Percentiles rank a stretch among this genome's conserved stretches.
Conservation (phyloP, 176 grass and related monocot species). For the Luzula sylvatica region DNA sequence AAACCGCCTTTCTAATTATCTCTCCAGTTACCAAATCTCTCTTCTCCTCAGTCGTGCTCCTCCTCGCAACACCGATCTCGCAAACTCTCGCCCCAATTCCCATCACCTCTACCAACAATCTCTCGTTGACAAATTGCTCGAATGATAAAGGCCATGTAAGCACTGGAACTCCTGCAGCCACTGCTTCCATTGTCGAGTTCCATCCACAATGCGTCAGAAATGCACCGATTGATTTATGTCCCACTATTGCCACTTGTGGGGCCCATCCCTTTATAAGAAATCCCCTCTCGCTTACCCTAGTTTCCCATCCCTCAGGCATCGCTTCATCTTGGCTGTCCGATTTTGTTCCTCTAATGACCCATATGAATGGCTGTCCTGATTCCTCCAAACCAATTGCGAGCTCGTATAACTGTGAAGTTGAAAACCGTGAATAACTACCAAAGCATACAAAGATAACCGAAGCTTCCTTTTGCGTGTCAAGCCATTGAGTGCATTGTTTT, state of each 20-base stretch:
- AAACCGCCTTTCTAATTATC: no score
- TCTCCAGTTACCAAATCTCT: no score
- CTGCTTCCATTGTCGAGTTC: no score
- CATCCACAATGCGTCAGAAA: no score
- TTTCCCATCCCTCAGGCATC: conserved; percentile 14
- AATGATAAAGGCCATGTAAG: conserved; percentile 9
- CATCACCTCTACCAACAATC: conserved; percentile 1
- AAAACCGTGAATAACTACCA: conserved; percentile 19
- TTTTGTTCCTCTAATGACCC: conserved; percentile 1
- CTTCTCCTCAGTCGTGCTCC: not conserved
- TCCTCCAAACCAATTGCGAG: conserved; percentile 13
- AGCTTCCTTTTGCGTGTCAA: not conserved
- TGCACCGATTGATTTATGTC: conserved; percentile 1
- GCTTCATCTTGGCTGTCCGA: not conserved
- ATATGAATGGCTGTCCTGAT: conserved; percentile 12
- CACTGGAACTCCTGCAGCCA: not conserved
- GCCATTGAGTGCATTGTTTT: conserved; percentile 1
- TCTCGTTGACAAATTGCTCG: no score
- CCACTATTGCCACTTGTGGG: not conserved
- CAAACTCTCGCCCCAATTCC: conserved; percentile 6
- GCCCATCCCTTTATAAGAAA: conserved; percentile 10
- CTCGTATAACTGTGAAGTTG: conserved; percentile 8
- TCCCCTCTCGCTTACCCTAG: not conserved
- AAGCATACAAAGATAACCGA: conserved; percentile 20
- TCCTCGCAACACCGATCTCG: no score